These are phyloP conservation scores for Funneliformis mosseae DNA, from an alignment of 192 early-diverging fungal species.

Conservation along the genomic window DNA sequence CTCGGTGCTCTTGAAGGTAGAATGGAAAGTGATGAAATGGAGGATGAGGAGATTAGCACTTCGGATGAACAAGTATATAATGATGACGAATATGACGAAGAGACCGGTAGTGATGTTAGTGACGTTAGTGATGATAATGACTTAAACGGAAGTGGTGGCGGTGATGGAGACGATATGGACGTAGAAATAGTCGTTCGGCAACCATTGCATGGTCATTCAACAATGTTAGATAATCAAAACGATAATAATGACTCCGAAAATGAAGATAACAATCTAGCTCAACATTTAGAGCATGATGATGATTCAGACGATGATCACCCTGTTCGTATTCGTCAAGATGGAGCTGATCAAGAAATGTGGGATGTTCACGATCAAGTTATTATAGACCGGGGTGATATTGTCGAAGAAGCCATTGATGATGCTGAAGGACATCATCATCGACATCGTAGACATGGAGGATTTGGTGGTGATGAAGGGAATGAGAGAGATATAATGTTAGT, in stretches of 20 bases:
- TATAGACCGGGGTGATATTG: conserved; percentile 45
- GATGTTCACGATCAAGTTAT: conserved; percentile 50
- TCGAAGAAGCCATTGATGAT: conserved; percentile 48
- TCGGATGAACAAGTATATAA: conserved; percentile 66
- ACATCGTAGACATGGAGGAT: conserved; percentile 44
- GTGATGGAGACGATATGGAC: conserved; percentile 64
- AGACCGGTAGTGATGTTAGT: conserved; percentile 62
- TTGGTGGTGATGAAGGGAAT: conserved; percentile 49
- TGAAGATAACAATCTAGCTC: conserved; percentile 58
- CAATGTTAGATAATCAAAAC: conserved; percentile 56
- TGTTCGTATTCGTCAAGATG: conserved; percentile 58
- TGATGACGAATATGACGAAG: conserved; percentile 72
- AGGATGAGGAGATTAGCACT: conserved; percentile 53
- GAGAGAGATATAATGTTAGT: conserved; percentile 59
- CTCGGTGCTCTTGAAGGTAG: conserved; percentile 80
- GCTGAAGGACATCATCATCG: conserved; percentile 57
- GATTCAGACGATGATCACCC: conserved; percentile 49
- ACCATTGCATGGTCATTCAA: conserved; percentile 44
- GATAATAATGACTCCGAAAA: conserved; percentile 52
- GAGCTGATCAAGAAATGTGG: conserved; percentile 64
- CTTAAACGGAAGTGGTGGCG: conserved; percentile 46
- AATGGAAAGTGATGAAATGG: conserved; percentile 71
- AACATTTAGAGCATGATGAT: conserved; percentile 50
- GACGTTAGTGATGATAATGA: conserved; percentile 58
- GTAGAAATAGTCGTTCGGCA: conserved; percentile 52